A percentile compares a stretch with the other conserved stretches of the same genome.
phyloP scores from a whole-genome alignment of 768 basidiomycete genomes.

The Panaeolus cyanescens region DNA sequence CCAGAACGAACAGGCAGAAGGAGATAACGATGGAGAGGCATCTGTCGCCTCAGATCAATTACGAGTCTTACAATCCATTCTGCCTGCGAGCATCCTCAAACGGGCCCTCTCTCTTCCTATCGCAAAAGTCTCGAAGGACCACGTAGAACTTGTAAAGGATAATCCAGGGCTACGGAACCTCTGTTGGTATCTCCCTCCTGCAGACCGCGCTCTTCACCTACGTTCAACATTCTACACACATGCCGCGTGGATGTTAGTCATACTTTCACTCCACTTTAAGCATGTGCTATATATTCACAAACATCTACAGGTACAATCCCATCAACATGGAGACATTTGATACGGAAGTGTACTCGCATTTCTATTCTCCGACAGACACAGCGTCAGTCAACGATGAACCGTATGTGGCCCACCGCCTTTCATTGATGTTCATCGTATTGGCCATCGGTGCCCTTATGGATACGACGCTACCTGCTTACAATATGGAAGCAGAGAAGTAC shows the following conservation, averaged over 20 bases:
- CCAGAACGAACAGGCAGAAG: slow-evolving; percentile 66
- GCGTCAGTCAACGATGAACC: slow-evolving; percentile 50
- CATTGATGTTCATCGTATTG: slow-evolving; percentile 66
- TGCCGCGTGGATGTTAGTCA: slow-evolving; percentile 71
- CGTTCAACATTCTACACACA: slow-evolving; percentile 62
- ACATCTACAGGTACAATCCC: slow-evolving; percentile 62
- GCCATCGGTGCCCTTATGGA: slow-evolving; percentile 70
- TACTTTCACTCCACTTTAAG: slow-evolving; percentile 1
- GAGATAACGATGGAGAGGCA: slow-evolving; percentile 47
- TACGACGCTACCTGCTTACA: slow-evolving; percentile 54
- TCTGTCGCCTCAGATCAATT: slow-evolving; percentile 29
- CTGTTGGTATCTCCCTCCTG: slow-evolving; percentile 69
- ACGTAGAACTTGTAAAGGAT: slow-evolving; percentile 18
- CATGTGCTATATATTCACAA: slow-evolving; percentile 11
- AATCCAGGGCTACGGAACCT: slow-evolving; percentile 56
- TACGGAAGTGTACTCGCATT: slow-evolving; percentile 56
- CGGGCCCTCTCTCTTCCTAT: slow-evolving; percentile 71
- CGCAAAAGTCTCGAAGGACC: slow-evolving; percentile 38
- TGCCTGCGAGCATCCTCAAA: slow-evolving; percentile 63
- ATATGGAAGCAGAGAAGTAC: slow-evolving; percentile 69
- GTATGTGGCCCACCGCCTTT: slow-evolving; percentile 58
- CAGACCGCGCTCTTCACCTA: slow-evolving; percentile 60
- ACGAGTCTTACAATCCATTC: slow-evolving; percentile 50
- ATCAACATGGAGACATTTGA: slow-evolving; percentile 62
- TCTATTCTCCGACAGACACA: slow-evolving; percentile 49